These are phyloP conservation scores for Porodaedalea pini DNA, from an alignment of 1,284 basidiomycete species.

Conservation along the genomic window DNA sequence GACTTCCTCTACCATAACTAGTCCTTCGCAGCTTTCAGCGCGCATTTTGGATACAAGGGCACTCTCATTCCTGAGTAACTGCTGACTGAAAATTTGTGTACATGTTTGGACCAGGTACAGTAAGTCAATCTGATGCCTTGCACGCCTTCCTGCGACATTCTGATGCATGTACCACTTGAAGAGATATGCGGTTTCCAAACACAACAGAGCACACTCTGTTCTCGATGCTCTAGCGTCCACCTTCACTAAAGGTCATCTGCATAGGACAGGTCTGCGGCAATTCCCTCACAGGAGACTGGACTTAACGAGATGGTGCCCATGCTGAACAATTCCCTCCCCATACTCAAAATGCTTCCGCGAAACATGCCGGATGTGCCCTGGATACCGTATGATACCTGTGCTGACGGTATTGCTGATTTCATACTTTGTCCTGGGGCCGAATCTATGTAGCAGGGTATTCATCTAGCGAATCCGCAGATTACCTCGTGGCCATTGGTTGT, in stretches of 20 bases:
- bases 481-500: slow-evolving; percentile 15
- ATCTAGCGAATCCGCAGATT: slow-evolving; percentile 21
- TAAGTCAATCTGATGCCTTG: not conserved
- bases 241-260: slow-evolving; percentile 20
- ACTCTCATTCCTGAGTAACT: slow-evolving; percentile 15
- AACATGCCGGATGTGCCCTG: slow-evolving; percentile 22
- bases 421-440: not conserved
- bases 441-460: not conserved
- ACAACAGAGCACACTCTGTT: slow-evolving; percentile 24
- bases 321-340: slow-evolving; percentile 19
- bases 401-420: slow-evolving; percentile 18
- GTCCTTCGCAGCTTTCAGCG: slow-evolving; percentile 11
- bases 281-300: slow-evolving; percentile 18
- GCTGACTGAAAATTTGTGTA: not conserved
- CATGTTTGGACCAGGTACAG: slow-evolving; percentile 6
- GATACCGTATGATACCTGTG: slow-evolving; percentile 23
- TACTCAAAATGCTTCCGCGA: slow-evolving; percentile 9
- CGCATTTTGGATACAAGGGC: slow-evolving; percentile 22
- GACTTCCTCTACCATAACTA: slow-evolving; percentile 14
- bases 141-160: slow-evolving; percentile 8
- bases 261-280: slow-evolving; percentile 24
- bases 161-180: not conserved
- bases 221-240: not conserved
- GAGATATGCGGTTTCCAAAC: slow-evolving; percentile 26
- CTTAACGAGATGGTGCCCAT: slow-evolving; percentile 24